Evolutionary conservation across 2,329 filamentous ascomycete genomes (phyloP).

Genomic region (Talaromyces sp.): DNA sequence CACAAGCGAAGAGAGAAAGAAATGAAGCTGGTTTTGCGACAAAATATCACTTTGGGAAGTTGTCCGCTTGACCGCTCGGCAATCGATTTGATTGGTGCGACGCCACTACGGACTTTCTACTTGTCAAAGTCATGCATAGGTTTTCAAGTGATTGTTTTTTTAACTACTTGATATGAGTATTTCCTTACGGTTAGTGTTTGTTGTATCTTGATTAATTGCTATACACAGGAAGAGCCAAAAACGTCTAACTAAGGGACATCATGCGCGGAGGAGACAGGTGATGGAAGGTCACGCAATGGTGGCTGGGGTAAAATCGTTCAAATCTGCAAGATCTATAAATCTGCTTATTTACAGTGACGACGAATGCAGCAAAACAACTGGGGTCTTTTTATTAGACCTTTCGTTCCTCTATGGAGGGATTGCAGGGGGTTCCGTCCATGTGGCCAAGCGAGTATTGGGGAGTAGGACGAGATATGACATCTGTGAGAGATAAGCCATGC

Average conservation of each 20-base stretch:
- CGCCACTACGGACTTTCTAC: too few relatives aligned
- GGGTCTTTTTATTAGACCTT: neutral
- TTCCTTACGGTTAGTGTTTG: neutral
- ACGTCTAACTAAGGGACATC: neutral
- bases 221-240: neutral
- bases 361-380: neutral
- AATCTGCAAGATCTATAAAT: neutral
- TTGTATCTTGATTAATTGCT: neutral
- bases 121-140: too few relatives aligned
- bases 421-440: neutral
- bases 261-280: neutral
- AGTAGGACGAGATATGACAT: too few relatives aligned
- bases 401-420: neutral
- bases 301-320: neutral
- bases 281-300: neutral
- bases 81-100: conserved; percentile 9
- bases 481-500: neutral
- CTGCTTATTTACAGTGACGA: neutral
- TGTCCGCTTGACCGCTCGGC: conserved; percentile 10
- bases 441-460: neutral
- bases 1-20: neutral
- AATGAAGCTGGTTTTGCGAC: conserved; percentile 6
- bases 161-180: neutral
- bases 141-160: neutral
- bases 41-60: conserved; percentile 1